Evolutionary conservation across 352 stramenopile genomes (phyloP).

Genomic region (Phytopythium mirpurense): DNA sequence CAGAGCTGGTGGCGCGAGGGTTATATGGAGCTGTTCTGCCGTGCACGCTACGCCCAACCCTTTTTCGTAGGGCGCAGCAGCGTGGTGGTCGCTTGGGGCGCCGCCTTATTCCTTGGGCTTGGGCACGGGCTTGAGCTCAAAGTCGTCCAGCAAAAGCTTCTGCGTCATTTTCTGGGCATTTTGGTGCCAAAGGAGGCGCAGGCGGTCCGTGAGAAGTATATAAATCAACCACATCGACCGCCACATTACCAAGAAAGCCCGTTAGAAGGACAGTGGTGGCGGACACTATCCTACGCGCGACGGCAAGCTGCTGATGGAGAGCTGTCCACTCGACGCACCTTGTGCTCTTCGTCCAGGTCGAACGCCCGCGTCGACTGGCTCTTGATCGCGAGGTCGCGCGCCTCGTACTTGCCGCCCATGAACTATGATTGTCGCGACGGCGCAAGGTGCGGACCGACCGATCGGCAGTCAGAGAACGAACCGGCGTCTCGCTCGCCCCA

Average conservation of each 20-base stretch:
- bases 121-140: conserved; percentile 82
- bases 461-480: no score
- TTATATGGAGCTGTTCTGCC: background rate
- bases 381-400: conserved; percentile 74
- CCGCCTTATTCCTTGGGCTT: conserved; percentile 27
- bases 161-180: conserved; percentile 69
- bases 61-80: background rate
- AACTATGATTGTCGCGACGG: no score
- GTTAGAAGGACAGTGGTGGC: no score
- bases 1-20: no score
- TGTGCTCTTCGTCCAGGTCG: conserved; percentile 84
- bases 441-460: no score
- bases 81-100: background rate
- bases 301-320: background rate
- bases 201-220: no score
- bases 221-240: no score
- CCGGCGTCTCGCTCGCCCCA: no score
- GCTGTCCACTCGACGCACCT: conserved; percentile 27
- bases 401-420: conserved; percentile 78
- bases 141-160: conserved; percentile 79
- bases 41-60: no score
- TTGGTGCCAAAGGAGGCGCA: background rate
- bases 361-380: conserved; percentile 78
- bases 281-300: no score
- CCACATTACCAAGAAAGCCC: no score